Evolutionary conservation across 495 filamentous ascomycete species (phyloP).

Genomic region (Penicillium paxilli): DNA sequence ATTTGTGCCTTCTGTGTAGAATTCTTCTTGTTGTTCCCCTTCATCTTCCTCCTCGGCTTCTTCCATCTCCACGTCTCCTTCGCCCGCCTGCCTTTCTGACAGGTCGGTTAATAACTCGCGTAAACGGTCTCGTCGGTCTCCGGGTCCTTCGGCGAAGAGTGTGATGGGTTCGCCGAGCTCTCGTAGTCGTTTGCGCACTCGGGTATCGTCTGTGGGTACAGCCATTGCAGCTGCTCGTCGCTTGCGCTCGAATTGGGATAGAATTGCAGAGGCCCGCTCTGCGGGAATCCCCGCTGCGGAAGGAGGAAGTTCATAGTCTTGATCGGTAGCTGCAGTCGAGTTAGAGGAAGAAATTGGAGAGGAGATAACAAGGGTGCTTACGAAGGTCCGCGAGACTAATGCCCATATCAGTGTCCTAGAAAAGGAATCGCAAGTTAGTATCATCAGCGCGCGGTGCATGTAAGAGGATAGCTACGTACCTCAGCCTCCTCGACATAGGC

Average conservation of each 20-base stretch:
- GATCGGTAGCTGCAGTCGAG: constrained; percentile 65
- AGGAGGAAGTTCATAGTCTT: constrained; percentile 78
- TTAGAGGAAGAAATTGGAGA: not conserved
- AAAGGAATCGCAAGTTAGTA: not conserved
- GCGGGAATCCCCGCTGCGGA: constrained; percentile 73
- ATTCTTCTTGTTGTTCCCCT: constrained; percentile 86
- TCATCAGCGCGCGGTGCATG: too few species aligned
- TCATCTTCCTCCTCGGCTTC: constrained; percentile 46
- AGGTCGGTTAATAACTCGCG: constrained; percentile 75
- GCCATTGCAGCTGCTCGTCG: constrained; percentile 83
- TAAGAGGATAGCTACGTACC: too few species aligned
- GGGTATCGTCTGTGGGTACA: constrained; percentile 93
- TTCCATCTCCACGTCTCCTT: constrained; percentile 67
- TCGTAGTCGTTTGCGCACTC: constrained; percentile 77
- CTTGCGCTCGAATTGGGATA: constrained; percentile 88
- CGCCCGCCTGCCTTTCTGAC: constrained; percentile 62
- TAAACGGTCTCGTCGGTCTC: constrained; percentile 82
- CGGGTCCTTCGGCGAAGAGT: constrained; percentile 88
- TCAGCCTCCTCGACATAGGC: constrained; percentile 99
- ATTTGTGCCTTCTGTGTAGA: constrained; percentile 80
- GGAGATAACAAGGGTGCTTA: constrained; percentile 43
- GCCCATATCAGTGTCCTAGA: constrained; percentile 62
- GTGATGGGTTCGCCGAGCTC: constrained; percentile 91
- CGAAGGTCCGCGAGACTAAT: constrained; percentile 80
- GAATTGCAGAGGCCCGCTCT: constrained; percentile 83